These are phyloP conservation scores for Globisporangium nunn DNA, from an alignment of 352 stramenopile species.

Conservation along the genomic window DNA sequence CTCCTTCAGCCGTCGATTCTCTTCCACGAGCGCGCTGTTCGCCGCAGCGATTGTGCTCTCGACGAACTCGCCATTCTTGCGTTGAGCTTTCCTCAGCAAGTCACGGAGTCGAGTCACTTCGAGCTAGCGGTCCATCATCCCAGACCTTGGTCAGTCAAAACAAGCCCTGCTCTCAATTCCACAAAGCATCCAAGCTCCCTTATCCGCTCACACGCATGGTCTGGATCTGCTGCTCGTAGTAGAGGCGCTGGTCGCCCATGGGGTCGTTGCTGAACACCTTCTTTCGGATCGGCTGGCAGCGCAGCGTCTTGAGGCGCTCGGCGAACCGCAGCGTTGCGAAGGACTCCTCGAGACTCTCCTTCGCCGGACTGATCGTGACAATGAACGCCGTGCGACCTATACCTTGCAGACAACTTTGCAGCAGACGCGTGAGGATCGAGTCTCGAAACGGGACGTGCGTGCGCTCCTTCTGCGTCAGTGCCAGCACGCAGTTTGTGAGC, in stretches of 20 bases:
- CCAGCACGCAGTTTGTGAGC: constrained; percentile 69
- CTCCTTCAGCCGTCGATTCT: constrained; percentile 58
- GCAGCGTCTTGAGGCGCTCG: constrained; percentile 52
- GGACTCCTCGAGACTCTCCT: constrained; percentile 52
- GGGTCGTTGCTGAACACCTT: constrained; percentile 45
- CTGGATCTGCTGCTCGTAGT: constrained; percentile 68
- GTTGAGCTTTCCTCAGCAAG: constrained; percentile 38
- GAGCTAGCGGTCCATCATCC: constrained; percentile 13
- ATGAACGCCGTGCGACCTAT: constrained; percentile 50
- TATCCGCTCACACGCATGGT: constrained; percentile 39
- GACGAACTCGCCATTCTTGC: constrained; percentile 21
- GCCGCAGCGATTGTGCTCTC: constrained; percentile 16
- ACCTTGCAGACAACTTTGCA: constrained; percentile 60
- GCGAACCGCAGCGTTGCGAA: constrained; percentile 68
- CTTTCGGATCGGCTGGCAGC: constrained; percentile 41
- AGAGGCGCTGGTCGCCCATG: constrained; percentile 43
- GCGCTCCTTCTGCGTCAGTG: constrained; percentile 52
- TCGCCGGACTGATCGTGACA: constrained; percentile 51
- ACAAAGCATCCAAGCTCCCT: neutral
- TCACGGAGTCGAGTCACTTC: constrained; percentile 50
- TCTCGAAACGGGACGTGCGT: constrained; percentile 55
- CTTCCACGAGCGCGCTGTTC: constrained; percentile 48
- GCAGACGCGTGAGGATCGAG: constrained; percentile 58
- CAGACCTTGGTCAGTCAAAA: no score
- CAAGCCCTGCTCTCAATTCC: no score